A percentile compares a stretch with the other conserved stretches of the same genome.
Evolutionary conservation across 1,139 yeast species (phyloP).

Genomic region (Debaryomycetaceae sp.): DNA sequence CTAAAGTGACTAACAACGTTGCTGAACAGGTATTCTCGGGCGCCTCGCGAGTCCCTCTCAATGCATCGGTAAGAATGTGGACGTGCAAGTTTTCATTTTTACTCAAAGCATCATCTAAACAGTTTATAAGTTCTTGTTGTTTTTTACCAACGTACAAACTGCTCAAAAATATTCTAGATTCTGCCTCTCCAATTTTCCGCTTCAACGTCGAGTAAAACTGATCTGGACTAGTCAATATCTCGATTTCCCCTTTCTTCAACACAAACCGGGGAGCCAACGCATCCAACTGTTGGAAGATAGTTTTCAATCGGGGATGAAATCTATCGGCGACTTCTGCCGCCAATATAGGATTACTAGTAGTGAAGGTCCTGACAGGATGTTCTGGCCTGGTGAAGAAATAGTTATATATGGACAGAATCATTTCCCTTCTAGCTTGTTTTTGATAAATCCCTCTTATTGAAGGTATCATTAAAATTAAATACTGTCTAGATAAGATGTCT

Average conservation of each 20-base stretch:
- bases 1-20: conserved; percentile 64
- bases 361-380: conserved; percentile 12
- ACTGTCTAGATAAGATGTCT: background rate
- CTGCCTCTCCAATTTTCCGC: conserved; percentile 50
- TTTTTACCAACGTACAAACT: conserved; percentile 83
- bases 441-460: conserved; percentile 2
- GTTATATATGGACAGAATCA: conserved; percentile 15
- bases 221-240: conserved; percentile 61
- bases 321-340: conserved; percentile 13
- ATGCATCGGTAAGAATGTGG: conserved; percentile 76
- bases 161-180: conserved; percentile 69
- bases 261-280: conserved; percentile 70
- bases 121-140: conserved; percentile 70
- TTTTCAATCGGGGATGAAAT: conserved; percentile 49
- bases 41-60: conserved; percentile 91
- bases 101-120: conserved; percentile 55
- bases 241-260: conserved; percentile 56
- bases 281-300: conserved; percentile 57
- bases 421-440: conserved; percentile 4
- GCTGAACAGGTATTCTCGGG: conserved; percentile 74
- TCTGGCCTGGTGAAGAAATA: conserved; percentile 10
- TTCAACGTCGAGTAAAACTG: conserved; percentile 67
- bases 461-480: conserved; percentile 5
- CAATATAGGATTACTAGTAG: conserved; percentile 29
- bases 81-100: conserved; percentile 62